Conservation (phyloP, 2,329 filamentous ascomycete genomes). For the Zasmidium angulare region DNA sequence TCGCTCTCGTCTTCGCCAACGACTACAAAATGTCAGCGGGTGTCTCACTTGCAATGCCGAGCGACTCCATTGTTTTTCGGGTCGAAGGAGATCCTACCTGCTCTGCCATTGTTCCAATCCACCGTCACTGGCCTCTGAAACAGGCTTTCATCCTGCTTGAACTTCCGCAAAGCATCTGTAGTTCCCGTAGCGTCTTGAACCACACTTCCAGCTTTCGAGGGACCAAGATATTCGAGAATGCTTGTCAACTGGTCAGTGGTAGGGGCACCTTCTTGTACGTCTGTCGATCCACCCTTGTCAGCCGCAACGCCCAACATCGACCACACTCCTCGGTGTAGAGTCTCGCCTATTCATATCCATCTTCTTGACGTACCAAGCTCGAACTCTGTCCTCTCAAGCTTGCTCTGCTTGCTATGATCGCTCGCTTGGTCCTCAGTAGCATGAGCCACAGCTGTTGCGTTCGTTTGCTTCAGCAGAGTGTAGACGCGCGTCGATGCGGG, state of each 20-base stretch:
- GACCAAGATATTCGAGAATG: conserved; percentile 79
- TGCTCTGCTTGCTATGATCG: conserved; percentile 61
- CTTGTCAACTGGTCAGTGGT: conserved; percentile 80
- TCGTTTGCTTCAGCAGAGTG: conserved; percentile 76
- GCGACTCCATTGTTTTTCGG: neutral
- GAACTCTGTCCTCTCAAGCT: conserved; percentile 67
- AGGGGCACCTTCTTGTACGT: conserved; percentile 76
- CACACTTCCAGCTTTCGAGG: conserved; percentile 60
- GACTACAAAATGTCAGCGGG: conserved; percentile 41
- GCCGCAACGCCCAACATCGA: neutral
- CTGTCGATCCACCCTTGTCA: conserved; percentile 33
- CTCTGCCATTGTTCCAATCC: conserved; percentile 91
- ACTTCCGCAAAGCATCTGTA: conserved; percentile 75
- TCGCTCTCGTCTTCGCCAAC: conserved; percentile 80
- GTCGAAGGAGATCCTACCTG: conserved; percentile 44
- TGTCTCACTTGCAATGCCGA: neutral
- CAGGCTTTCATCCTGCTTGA: conserved; percentile 66
- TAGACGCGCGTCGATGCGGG: conserved; percentile 72
- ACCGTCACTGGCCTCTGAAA: conserved; percentile 82
- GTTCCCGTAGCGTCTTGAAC: conserved; percentile 72
- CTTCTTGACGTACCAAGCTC: conserved; percentile 57
- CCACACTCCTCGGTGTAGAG: neutral
- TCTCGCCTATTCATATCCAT: neutral
- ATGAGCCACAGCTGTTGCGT: conserved; percentile 64
- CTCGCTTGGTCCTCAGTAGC: conserved; percentile 74